Percentiles rank a stretch among this genome's conserved stretches.
Conservation (phyloP, 306 rosid species). For the Medicago arabica region DNA sequence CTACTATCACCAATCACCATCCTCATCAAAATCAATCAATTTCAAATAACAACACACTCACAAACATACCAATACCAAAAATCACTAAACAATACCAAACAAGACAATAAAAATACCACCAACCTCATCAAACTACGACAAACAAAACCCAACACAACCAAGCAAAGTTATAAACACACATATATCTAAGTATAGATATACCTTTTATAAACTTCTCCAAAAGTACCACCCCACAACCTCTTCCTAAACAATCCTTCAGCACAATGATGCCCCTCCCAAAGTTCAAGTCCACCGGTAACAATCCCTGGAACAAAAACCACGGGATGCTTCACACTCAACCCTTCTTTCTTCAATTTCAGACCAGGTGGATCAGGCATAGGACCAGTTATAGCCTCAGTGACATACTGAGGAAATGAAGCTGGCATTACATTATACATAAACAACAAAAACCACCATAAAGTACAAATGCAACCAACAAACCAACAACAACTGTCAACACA, state of each 20-base stretch:
- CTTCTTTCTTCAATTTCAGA: slow-evolving; percentile 70
- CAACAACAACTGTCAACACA: slow-evolving; percentile 81
- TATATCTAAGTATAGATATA: slow-evolving; percentile 21
- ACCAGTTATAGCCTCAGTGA: slow-evolving; percentile 74
- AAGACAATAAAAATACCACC: neutral
- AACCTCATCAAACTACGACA: slow-evolving; percentile 5
- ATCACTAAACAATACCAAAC: slow-evolving; percentile 33
- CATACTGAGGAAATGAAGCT: slow-evolving; percentile 74
- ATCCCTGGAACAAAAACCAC: slow-evolving; percentile 87
- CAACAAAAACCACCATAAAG: slow-evolving; percentile 76
- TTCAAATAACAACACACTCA: neutral
- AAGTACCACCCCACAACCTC: slow-evolving; percentile 85
- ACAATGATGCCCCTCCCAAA: slow-evolving; percentile 87
- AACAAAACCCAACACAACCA: slow-evolving; percentile 8
- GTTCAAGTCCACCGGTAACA: slow-evolving; percentile 82
- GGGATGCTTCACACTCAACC: slow-evolving; percentile 70
- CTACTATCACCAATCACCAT: slow-evolving; percentile 11
- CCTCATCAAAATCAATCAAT: slow-evolving; percentile 32
- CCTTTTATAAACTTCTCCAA: slow-evolving; percentile 86
- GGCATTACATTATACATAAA: slow-evolving; percentile 76
- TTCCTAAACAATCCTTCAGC: slow-evolving; percentile 80
- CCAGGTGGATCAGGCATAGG: slow-evolving; percentile 87
- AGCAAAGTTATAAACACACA: neutral
- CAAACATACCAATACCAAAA: slow-evolving; percentile 11
- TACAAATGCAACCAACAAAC: slow-evolving; percentile 72